Conservation (phyloP, 345 rosid species). For the Linum lewisii region DNA sequence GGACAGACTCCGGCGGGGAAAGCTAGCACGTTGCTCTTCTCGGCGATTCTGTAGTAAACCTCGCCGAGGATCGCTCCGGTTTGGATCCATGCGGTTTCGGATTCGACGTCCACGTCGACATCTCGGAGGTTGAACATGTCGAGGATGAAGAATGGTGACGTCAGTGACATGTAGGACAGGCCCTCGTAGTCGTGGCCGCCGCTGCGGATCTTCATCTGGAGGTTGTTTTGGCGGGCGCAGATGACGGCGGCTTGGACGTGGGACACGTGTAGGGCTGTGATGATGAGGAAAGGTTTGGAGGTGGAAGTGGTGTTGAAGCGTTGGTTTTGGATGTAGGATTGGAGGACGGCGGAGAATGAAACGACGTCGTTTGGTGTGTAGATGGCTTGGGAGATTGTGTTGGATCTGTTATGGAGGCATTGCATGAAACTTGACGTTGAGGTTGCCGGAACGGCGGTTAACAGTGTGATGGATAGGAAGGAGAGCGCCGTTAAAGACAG, state of each 20-base stretch:
- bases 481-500: too few relatives aligned
- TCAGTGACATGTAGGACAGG: not conserved
- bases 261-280: slow-evolving; percentile 1
- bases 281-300: slow-evolving; percentile 2
- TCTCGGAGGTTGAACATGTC: slow-evolving; percentile 7
- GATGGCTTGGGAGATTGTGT: not conserved
- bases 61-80: slow-evolving; percentile 6
- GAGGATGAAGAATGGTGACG: slow-evolving; percentile 1
- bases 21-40: not conserved
- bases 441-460: not conserved
- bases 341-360: not conserved
- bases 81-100: slow-evolving; percentile 3
- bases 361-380: not conserved
- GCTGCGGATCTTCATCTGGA: slow-evolving; percentile 9
- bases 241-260: slow-evolving; percentile 6
- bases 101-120: not conserved
- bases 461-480: too few relatives aligned
- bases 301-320: not conserved
- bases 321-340: not conserved
- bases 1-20: slow-evolving; percentile 10
- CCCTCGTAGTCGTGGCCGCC: slow-evolving; percentile 10
- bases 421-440: not conserved
- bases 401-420: not conserved
- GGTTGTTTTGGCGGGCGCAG: not conserved
- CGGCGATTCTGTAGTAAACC: slow-evolving; percentile 7